phyloP scores from a whole-genome alignment of 2,329 filamentous ascomycete genomes.

The Blastomyces silverae region DNA sequence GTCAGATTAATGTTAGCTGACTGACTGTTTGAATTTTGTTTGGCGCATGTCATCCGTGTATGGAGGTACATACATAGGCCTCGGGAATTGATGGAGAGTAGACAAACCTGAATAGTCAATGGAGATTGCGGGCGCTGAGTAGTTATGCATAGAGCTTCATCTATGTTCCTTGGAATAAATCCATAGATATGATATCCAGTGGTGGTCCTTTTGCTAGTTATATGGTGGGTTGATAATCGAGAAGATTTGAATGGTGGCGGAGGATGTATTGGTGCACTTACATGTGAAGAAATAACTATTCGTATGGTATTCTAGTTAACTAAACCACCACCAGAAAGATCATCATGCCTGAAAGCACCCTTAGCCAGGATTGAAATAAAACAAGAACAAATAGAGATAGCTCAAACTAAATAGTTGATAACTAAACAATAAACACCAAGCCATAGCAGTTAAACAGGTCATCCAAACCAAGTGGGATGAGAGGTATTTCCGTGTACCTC shows the following conservation, averaged over 20 bases:
- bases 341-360: not conserved
- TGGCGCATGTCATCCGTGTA: no score
- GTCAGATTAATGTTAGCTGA: not conserved
- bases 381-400: not conserved
- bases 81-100: not conserved
- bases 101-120: not conserved
- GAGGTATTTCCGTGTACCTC: conserved; percentile 2
- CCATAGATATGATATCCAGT: not conserved
- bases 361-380: not conserved
- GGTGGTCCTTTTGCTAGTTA: no score
- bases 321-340: not conserved
- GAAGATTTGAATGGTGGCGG: not conserved
- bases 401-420: not conserved
- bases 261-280: not conserved
- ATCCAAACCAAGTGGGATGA: not conserved
- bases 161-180: not conserved
- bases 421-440: not conserved
- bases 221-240: no score
- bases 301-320: not conserved
- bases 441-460: not conserved
- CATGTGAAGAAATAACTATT: not conserved
- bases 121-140: not conserved
- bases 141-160: not conserved
- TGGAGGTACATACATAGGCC: not conserved
- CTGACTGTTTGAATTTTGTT: not conserved